Percentiles rank a stretch among this genome's conserved stretches.
Evolutionary conservation across 2,329 filamentous ascomycete species (phyloP).

Genomic region (Phialocephala sp.): DNA sequence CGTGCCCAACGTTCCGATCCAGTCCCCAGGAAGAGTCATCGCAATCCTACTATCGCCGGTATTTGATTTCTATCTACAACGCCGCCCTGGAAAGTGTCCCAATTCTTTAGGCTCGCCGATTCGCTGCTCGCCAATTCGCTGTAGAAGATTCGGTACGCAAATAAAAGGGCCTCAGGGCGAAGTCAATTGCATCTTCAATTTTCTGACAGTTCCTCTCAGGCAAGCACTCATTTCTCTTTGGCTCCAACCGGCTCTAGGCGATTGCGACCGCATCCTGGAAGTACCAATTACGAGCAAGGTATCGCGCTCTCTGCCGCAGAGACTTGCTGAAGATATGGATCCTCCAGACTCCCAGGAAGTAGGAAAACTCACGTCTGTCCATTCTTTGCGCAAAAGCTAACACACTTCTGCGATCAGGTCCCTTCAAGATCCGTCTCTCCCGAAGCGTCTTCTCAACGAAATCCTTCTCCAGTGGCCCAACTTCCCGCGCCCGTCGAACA

Average conservation of each 20-base stretch:
- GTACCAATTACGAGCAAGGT: no score
- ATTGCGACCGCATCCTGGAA: no score
- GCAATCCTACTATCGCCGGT: neutral
- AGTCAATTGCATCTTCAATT: no score
- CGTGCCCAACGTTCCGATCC: neutral
- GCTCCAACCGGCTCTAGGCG: no score
- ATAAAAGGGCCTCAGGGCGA: no score
- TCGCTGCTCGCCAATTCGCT: no score
- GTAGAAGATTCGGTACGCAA: no score
- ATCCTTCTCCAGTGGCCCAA: neutral
- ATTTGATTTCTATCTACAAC: no score
- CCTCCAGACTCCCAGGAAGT: neutral
- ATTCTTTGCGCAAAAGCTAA: neutral
- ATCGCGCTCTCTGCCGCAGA: neutral
- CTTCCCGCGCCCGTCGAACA: conserved; percentile 2
- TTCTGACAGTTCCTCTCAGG: no score
- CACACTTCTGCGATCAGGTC: neutral
- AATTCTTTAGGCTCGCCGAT: no score
- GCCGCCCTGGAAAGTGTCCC: no score
- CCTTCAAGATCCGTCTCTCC: conserved; percentile 16
- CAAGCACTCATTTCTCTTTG: no score
- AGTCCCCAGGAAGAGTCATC: neutral
- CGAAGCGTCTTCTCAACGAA: conserved; percentile 10
- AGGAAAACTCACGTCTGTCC: neutral
- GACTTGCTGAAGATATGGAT: neutral